phyloP scores from a whole-genome alignment of 148 eudicot genomes.

The Limonium bicolor region DNA sequence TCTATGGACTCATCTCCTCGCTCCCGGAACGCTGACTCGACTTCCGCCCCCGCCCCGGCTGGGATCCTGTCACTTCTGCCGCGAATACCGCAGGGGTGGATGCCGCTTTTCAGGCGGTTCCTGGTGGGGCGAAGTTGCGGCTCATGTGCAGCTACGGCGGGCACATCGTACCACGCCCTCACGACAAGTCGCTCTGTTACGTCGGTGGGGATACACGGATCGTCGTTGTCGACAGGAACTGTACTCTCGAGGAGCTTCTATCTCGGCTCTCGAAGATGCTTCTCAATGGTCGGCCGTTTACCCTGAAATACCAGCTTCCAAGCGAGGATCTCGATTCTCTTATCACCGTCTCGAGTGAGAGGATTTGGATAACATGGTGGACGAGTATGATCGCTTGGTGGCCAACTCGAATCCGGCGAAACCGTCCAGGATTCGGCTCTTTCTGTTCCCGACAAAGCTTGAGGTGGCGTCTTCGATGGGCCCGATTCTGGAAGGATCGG shows the following conservation, averaged over 20 bases:
- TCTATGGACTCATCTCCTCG: conserved; percentile 57
- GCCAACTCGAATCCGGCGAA: conserved; percentile 2
- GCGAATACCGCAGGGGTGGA: conserved; percentile 2
- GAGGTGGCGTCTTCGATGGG: conserved; percentile 31
- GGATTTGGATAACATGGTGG: conserved; percentile 77
- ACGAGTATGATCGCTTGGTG: conserved; percentile 60
- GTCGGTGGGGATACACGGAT: conserved; percentile 87
- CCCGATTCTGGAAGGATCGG: conserved; percentile 30
- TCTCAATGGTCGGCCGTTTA: conserved; percentile 17
- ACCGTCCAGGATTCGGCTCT: conserved; percentile 38
- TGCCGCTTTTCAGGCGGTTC: conserved; percentile 1
- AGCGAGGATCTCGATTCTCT: conserved; percentile 78
- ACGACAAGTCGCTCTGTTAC: conserved; percentile 73
- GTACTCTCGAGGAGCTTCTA: conserved; percentile 28
- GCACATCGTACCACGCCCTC: conserved; percentile 79
- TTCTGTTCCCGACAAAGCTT: conserved; percentile 32
- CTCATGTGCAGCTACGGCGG: conserved; percentile 87
- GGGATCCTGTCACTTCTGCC: conserved; percentile 7
- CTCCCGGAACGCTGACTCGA: conserved; percentile 38
- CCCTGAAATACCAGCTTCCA: conserved; percentile 65
- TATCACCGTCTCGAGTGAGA: conserved; percentile 61
- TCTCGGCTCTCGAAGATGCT: conserved; percentile 45
- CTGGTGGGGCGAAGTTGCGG: conserved; percentile 30
- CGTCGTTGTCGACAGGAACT: conserved; percentile 41
- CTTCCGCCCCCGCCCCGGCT: no score